Evolutionary conservation across 2,329 filamentous ascomycete species (phyloP).

Genomic region (Colletotrichum sp.): DNA sequence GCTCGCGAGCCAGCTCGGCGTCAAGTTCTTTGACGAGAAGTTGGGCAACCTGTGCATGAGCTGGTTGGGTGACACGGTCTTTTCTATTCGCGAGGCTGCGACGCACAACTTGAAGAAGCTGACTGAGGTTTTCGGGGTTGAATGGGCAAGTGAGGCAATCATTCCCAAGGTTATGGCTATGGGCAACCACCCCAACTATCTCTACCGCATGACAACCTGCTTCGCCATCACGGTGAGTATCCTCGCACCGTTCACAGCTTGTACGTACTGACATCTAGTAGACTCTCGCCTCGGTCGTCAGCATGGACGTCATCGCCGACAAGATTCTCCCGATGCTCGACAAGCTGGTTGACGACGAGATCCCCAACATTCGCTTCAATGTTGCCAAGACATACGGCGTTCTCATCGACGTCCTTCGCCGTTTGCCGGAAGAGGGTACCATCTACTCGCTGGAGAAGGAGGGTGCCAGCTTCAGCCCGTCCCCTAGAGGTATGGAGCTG

Average conservation of each 20-base stretch:
- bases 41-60: constrained; percentile 95
- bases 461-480: constrained; percentile 65
- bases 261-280: constrained; percentile 43
- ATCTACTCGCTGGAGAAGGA: constrained; percentile 85
- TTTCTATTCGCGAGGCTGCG: constrained; percentile 96
- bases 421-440: constrained; percentile 87
- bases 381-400: constrained; percentile 97
- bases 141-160: constrained; percentile 96
- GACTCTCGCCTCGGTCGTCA: constrained; percentile 94
- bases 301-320: constrained; percentile 88
- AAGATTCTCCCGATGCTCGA: constrained; percentile 96
- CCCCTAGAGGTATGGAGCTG: constrained; percentile 76
- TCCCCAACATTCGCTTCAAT: constrained; percentile 99
- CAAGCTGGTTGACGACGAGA: constrained; percentile 90
- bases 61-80: constrained; percentile 97
- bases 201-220: constrained; percentile 99
- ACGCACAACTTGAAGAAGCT: constrained; percentile 98
- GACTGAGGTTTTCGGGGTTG: constrained; percentile 96
- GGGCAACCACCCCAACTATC: constrained; percentile 97
- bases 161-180: constrained; percentile 99
- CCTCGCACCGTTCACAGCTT: constrained; percentile 8
- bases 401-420: constrained; percentile 88
- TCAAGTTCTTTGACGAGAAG: constrained; percentile 98
- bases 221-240: constrained; percentile 92
- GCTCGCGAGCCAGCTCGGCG: constrained; percentile 91